A percentile compares a stretch with the other conserved stretches of the same genome.
Conservation (phyloP, 305 asterid species). For the Withania somnifera region DNA sequence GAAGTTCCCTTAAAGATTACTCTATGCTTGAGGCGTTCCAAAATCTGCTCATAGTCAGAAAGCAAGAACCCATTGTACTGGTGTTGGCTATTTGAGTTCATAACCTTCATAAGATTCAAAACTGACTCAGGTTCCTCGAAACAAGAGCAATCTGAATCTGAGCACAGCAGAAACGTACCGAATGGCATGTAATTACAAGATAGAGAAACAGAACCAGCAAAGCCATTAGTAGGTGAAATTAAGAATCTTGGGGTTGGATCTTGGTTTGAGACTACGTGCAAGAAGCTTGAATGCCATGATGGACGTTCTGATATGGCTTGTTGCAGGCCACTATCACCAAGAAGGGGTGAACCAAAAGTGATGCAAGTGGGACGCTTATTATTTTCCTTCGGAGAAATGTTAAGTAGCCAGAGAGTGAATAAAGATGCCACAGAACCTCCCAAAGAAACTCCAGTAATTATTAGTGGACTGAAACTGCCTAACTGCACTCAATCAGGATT, state of each 20-base stretch:
- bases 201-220: slow-evolving; percentile 2
- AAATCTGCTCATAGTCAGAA: slow-evolving; percentile 1
- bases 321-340: slow-evolving; percentile 19
- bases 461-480: slow-evolving; percentile 4
- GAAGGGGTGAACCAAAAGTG: slow-evolving; percentile 25
- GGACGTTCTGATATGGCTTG: slow-evolving; percentile 17
- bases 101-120: background rate
- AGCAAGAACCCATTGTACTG: background rate
- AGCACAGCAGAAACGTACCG: slow-evolving; percentile 14
- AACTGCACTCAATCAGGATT: slow-evolving; percentile 11
- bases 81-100: slow-evolving; percentile 1
- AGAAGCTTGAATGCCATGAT: slow-evolving; percentile 17
- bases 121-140: slow-evolving; percentile 21
- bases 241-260: slow-evolving; percentile 15
- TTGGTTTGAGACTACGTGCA: slow-evolving; percentile 13
- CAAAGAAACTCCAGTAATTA: slow-evolving; percentile 19
- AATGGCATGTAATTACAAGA: slow-evolving; percentile 11
- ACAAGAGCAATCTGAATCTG: slow-evolving; percentile 14
- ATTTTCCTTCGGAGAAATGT: background rate
- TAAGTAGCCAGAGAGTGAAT: slow-evolving; percentile 24
- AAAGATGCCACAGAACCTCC: slow-evolving; percentile 27
- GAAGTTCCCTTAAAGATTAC: slow-evolving; percentile 6
- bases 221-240: background rate
- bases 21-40: slow-evolving; percentile 3
- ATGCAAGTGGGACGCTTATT: slow-evolving; percentile 18